These are phyloP conservation scores for Nicotiana noctiflora DNA, from an alignment of 257 asterid species.

Conservation along the genomic window DNA sequence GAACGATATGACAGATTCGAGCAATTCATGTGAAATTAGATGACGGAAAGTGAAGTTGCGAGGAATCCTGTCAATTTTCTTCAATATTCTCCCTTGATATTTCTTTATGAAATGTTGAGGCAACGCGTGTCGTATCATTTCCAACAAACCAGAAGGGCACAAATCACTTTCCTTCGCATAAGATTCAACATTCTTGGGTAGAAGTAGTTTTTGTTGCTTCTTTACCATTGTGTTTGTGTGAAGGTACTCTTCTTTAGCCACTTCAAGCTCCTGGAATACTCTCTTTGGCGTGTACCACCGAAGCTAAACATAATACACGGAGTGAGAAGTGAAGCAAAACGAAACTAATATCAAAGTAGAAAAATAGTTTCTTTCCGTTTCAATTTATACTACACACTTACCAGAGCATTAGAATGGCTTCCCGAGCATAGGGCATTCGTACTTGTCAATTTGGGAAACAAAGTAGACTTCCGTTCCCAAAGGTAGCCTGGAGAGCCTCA, in stretches of 20 bases:
- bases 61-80: conserved; percentile 60
- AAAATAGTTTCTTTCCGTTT: not conserved
- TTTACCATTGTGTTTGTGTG: conserved; percentile 49
- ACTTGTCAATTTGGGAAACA: too few species aligned
- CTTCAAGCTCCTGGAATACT: conserved; percentile 77
- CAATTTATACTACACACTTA: not conserved
- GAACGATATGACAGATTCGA: conserved; percentile 5
- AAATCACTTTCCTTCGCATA: conserved; percentile 56
- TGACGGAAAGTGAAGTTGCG: conserved; percentile 65
- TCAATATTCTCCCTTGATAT: conserved; percentile 39
- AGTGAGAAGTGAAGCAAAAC: not conserved
- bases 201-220: conserved; percentile 52
- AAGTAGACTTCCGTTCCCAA: too few species aligned
- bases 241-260: conserved; percentile 87
- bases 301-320: conserved; percentile 32
- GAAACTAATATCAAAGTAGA: not conserved
- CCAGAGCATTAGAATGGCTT: conserved; percentile 80
- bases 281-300: conserved; percentile 61
- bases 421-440: conserved; percentile 81
- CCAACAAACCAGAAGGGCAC: conserved; percentile 39
- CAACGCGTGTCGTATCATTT: conserved; percentile 50
- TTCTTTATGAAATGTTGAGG: conserved; percentile 27
- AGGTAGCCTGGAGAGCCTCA: too few species aligned
- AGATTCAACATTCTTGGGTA: conserved; percentile 69
- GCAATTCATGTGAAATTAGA: conserved; percentile 49